phyloP scores from a whole-genome alignment of 805 yeast genomes.

The Scheffersomyces spartinae region DNA sequence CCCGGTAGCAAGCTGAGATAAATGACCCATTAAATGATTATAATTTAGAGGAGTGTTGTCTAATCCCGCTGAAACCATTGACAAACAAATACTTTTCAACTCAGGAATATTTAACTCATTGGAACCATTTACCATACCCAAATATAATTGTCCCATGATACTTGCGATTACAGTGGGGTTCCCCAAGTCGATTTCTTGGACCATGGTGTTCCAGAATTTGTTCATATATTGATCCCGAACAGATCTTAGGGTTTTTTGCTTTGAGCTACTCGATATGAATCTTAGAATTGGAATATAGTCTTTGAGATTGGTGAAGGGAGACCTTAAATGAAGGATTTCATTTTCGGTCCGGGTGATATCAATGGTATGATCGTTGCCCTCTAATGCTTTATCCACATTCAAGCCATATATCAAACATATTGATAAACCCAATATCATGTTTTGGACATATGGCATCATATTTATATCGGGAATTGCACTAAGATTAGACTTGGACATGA shows the following conservation, averaged over 20 bases:
- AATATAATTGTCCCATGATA: no score
- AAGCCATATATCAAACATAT: slow-evolving; percentile 43
- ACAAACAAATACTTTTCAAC: slow-evolving; percentile 48
- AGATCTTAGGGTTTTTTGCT: no score
- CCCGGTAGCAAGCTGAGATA: slow-evolving; percentile 33
- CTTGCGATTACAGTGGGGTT: no score
- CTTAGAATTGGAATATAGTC: slow-evolving; percentile 43
- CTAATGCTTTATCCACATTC: slow-evolving; percentile 28
- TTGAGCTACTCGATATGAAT: no score
- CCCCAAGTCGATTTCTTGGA: slow-evolving; percentile 3
- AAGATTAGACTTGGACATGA: slow-evolving; percentile 11
- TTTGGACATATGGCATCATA: slow-evolving; percentile 32
- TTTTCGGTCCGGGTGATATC: slow-evolving; percentile 47
- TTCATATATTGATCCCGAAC: slow-evolving; percentile 41
- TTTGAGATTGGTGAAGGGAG: slow-evolving; percentile 42
- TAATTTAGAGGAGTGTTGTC: slow-evolving; percentile 61
- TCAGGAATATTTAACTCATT: slow-evolving; percentile 23
- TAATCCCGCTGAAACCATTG: slow-evolving; percentile 72
- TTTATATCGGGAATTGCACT: slow-evolving; percentile 20
- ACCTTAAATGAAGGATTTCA: slow-evolving; percentile 42
- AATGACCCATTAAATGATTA: slow-evolving; percentile 48
- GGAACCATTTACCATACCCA: no score
- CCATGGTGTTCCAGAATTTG: no score
- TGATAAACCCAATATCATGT: slow-evolving; percentile 40
- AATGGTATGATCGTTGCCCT: slow-evolving; percentile 28